Evolutionary conservation across 345 rosid genomes (phyloP).

Genomic region (sweet orange (Citrus sinensis)): DVS_A1.0 CM039161.1:7903501-7904000

Average conservation of each 20-base stretch:
- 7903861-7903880: constrained; percentile 77
- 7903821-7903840: constrained; percentile 51
- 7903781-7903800: constrained; percentile 46
- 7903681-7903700: constrained; percentile 47
- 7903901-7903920: background rate
- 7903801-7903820: constrained; percentile 64
- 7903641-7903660: constrained; percentile 45
- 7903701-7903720: constrained; percentile 27
- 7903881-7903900: constrained; percentile 59
- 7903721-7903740: constrained; percentile 38
- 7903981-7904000: too few species aligned
- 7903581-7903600: constrained; percentile 53
- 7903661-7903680: constrained; percentile 39
- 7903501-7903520: constrained; percentile 54
- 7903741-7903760: constrained; percentile 54
- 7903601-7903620: constrained; percentile 23
- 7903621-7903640: constrained; percentile 37
- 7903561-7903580: constrained; percentile 55
- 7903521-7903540: constrained; percentile 87
- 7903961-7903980: too few species aligned
- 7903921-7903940: background rate
- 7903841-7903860: constrained; percentile 70
- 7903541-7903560: constrained; percentile 70
- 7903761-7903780: constrained; percentile 66
- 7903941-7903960: too few species aligned